phyloP scores from a whole-genome alignment of 805 yeast species.

The Candida broadrunensis region DNA sequence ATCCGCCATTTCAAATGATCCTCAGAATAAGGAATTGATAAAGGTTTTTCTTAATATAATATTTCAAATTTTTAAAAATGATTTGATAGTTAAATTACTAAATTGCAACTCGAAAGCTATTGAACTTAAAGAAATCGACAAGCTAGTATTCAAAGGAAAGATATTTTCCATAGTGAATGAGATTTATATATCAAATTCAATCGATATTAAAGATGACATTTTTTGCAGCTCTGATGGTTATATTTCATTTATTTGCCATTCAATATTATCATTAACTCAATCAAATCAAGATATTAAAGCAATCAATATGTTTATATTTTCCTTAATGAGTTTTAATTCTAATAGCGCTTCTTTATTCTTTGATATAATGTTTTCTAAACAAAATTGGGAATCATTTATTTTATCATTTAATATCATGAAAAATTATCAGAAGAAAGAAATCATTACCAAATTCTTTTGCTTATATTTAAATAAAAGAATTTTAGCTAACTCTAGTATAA shows the following conservation, averaged over 20 bases:
- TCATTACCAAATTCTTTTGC: slow-evolving; percentile 14
- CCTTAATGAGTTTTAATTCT: slow-evolving; percentile 20
- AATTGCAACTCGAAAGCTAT: slow-evolving; percentile 3
- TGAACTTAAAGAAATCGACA: slow-evolving; percentile 31
- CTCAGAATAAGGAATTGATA: slow-evolving; percentile 1
- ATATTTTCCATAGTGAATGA: slow-evolving; percentile 24
- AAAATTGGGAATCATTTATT: slow-evolving; percentile 16
- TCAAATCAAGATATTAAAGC: slow-evolving; percentile 3
- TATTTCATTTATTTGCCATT: slow-evolving; percentile 14
- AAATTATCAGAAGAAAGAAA: slow-evolving; percentile 21
- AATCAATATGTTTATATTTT: slow-evolving; percentile 15
- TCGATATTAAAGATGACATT: slow-evolving; percentile 6
- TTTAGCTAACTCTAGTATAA: slow-evolving; percentile 1
- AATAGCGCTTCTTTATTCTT: slow-evolving; percentile 14
- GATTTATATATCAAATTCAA: slow-evolving; percentile 4
- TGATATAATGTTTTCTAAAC: slow-evolving; percentile 18
- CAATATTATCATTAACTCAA: slow-evolving; percentile 13
- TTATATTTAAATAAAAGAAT: slow-evolving; percentile 8
- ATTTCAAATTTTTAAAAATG: neutral
- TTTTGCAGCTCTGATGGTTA: slow-evolving; percentile 17
- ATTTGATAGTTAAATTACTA: slow-evolving; percentile 2
- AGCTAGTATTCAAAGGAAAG: slow-evolving; percentile 34
- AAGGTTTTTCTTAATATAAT: slow-evolving; percentile 1
- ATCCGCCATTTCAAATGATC: neutral
- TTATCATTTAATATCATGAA: slow-evolving; percentile 16